Conservation (phyloP, 1,139 yeast species). For the Chernovozyma aurita region DNA sequence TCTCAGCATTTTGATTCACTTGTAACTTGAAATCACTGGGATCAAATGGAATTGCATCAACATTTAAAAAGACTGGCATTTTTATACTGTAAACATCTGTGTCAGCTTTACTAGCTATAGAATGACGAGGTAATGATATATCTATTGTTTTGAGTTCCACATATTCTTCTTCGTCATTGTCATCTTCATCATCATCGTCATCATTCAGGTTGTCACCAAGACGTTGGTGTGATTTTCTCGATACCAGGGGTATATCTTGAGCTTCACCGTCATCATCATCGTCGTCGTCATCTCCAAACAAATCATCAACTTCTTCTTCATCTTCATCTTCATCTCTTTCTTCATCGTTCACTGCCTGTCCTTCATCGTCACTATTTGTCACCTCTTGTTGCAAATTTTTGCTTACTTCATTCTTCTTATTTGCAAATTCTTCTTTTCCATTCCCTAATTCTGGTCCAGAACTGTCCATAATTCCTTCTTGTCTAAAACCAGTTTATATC, state of each 20-base stretch:
- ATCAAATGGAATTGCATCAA: conserved; percentile 87
- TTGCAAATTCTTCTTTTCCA: too few species aligned
- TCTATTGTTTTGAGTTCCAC: conserved; percentile 48
- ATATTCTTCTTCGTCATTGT: conserved; percentile 27
- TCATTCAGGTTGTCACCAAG: conserved; percentile 10
- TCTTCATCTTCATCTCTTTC: conserved; percentile 14
- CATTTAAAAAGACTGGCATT: conserved; percentile 75
- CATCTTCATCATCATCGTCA: conserved; percentile 21
- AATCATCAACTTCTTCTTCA: conserved; percentile 29
- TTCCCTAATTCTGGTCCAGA: too few species aligned
- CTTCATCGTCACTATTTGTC: too few species aligned
- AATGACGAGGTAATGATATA: conserved; percentile 72
- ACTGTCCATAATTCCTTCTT: too few species aligned
- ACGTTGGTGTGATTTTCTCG: neutral
- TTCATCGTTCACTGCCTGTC: conserved; percentile 4
- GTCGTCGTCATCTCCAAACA: conserved; percentile 48
- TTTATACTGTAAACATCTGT: conserved; percentile 53
- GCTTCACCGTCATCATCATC: conserved; percentile 17
- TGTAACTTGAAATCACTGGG: conserved; percentile 61
- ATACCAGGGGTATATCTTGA: neutral
- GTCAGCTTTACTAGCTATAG: conserved; percentile 42
- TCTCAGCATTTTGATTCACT: conserved; percentile 45
- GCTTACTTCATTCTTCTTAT: too few species aligned
- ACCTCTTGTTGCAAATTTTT: too few species aligned
- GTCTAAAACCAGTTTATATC: too few species aligned